A percentile compares a stretch with the other conserved stretches of the same genome.
phyloP scores from a whole-genome alignment of 1,284 basidiomycete species.

The Rhizoctonia solani region DNA sequence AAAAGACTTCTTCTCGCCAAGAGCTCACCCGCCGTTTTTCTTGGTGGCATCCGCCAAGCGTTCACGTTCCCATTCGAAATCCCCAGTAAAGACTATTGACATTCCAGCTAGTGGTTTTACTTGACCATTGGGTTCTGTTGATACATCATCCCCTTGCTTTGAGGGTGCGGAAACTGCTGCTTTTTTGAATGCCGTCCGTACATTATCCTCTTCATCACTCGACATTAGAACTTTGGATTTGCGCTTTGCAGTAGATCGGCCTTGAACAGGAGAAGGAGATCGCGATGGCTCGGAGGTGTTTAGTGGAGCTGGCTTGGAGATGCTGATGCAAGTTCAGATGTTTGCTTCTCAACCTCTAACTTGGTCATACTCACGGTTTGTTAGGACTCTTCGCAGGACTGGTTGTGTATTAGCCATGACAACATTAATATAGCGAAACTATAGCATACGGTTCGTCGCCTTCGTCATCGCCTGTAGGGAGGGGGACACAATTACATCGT shows the following conservation, averaged over 20 bases:
- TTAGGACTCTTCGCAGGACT: slow-evolving; percentile 3
- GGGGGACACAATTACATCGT: not conserved
- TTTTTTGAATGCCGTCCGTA: slow-evolving; percentile 5
- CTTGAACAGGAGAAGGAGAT: slow-evolving; percentile 3
- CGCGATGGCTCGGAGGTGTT: not conserved
- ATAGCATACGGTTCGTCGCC: slow-evolving; percentile 8
- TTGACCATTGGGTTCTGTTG: slow-evolving; percentile 40
- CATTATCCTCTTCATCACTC: slow-evolving; percentile 35
- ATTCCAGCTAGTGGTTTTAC: slow-evolving; percentile 13
- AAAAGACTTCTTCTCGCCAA: slow-evolving; percentile 36
- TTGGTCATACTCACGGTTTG: slow-evolving; percentile 5
- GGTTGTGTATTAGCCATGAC: not conserved
- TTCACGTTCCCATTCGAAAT: slow-evolving; percentile 38
- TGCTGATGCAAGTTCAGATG: not conserved
- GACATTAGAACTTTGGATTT: slow-evolving; percentile 27
- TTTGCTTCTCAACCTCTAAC: not conserved
- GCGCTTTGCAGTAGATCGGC: slow-evolving; percentile 16
- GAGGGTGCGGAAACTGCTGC: slow-evolving; percentile 42
- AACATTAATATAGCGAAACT: not conserved
- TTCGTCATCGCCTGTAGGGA: slow-evolving; percentile 12
- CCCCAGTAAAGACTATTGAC: slow-evolving; percentile 33
- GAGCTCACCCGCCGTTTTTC: slow-evolving; percentile 42
- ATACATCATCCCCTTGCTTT: slow-evolving; percentile 42
- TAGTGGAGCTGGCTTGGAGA: not conserved
- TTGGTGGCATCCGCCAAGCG: slow-evolving; percentile 41